These are phyloP conservation scores for Microsporum canis DNA, from an alignment of 2,329 filamentous ascomycete species.

Conservation along the genomic window DNA sequence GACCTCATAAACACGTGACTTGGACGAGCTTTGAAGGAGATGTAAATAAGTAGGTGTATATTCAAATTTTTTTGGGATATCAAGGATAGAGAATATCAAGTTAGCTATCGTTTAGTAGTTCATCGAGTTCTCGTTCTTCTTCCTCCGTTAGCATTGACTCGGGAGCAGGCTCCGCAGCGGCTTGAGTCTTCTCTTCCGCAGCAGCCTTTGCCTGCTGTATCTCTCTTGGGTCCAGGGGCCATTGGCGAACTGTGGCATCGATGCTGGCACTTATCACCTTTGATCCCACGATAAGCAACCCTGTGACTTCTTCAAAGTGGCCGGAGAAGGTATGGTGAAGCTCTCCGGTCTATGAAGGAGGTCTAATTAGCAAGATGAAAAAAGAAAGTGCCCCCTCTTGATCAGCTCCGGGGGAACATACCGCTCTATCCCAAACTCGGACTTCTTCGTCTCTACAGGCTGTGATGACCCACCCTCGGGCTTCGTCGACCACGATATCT, in stretches of 20 bases:
- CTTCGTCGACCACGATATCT: slow-evolving; percentile 58
- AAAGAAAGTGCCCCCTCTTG: background rate
- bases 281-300: slow-evolving; percentile 51
- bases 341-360: slow-evolving; percentile 46
- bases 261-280: slow-evolving; percentile 71
- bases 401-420: slow-evolving; percentile 19
- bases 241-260: slow-evolving; percentile 76
- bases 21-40: background rate
- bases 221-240: slow-evolving; percentile 57
- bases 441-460: slow-evolving; percentile 86
- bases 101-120: slow-evolving; percentile 65
- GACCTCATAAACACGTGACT: slow-evolving; percentile 4
- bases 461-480: slow-evolving; percentile 69
- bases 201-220: slow-evolving; percentile 45
- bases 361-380: slow-evolving; percentile 21
- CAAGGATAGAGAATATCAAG: background rate
- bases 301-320: slow-evolving; percentile 89
- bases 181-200: slow-evolving; percentile 35
- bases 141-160: slow-evolving; percentile 62
- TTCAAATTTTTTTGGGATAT: background rate
- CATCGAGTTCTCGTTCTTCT: slow-evolving; percentile 85
- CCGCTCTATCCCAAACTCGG: slow-evolving; percentile 68
- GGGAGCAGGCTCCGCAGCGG: slow-evolving; percentile 34
- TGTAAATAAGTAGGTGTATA: background rate
- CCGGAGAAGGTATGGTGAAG: slow-evolving; percentile 64